Evolutionary conservation across 495 filamentous ascomycete species (phyloP).

Genomic region (Xylaria venustula): DNA sequence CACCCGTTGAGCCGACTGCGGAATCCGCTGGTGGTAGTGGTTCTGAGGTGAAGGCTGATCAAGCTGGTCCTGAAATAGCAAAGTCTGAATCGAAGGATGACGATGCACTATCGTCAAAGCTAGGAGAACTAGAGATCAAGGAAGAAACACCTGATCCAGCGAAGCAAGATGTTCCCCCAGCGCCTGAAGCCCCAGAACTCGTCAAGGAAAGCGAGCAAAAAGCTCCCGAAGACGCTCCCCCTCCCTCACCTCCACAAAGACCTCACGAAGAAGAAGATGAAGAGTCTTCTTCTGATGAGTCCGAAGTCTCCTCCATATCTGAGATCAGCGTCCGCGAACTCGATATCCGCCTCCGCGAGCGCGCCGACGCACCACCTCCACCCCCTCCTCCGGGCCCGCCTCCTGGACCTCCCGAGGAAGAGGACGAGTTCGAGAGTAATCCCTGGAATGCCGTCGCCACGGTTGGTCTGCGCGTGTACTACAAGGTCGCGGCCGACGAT

Average conservation of each 20-base stretch:
- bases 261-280: slow-evolving; percentile 17
- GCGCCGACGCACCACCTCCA: neutral
- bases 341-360: slow-evolving; percentile 27
- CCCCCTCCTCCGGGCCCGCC: slow-evolving; percentile 12
- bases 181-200: too few relatives aligned
- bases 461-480: slow-evolving; percentile 74
- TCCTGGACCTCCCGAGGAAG: slow-evolving; percentile 13
- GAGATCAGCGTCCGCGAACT: slow-evolving; percentile 35
- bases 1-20: neutral
- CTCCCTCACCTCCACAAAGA: neutral
- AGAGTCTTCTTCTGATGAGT: slow-evolving; percentile 26
- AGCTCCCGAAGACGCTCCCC: neutral
- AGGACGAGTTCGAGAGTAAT: slow-evolving; percentile 52
- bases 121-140: slow-evolving; percentile 4
- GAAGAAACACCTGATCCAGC: neutral
- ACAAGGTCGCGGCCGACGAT: slow-evolving; percentile 53
- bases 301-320: slow-evolving; percentile 34
- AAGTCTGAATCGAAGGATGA: slow-evolving; percentile 6
- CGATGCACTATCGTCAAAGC: neutral
- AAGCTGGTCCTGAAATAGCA: neutral
- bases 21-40: neutral
- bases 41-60: neutral
- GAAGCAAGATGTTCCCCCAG: slow-evolving; percentile 4
- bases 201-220: slow-evolving; percentile 19
- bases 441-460: slow-evolving; percentile 88